phyloP scores from a whole-genome alignment of 352 stramenopile species.

The Phytophthora capsici region DNA sequence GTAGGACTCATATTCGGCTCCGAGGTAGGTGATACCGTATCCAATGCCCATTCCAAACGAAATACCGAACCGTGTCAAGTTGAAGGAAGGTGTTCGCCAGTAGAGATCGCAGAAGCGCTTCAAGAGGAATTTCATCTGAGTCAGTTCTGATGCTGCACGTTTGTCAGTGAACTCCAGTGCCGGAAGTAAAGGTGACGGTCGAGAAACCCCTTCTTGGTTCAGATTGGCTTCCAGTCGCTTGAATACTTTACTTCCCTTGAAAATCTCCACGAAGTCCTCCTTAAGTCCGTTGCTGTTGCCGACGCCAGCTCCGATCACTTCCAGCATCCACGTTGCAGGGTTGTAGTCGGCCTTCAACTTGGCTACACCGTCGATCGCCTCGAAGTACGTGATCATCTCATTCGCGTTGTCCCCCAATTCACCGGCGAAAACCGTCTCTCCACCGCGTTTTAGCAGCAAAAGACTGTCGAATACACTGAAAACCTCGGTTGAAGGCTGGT shows the following conservation, averaged over 20 bases:
- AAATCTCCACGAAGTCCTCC: conserved; percentile 13
- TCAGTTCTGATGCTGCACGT: conserved; percentile 6
- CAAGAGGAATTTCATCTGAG: conserved; percentile 19
- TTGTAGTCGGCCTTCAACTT: no score
- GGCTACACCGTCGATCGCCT: no score
- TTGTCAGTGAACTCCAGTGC: conserved; percentile 8
- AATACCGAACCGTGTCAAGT: conserved; percentile 39
- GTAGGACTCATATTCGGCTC: conserved; percentile 36
- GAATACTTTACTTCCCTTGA: conserved; percentile 8
- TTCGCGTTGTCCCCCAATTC: no score
- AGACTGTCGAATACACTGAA: conserved; percentile 27
- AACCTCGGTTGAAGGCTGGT: conserved; percentile 17
- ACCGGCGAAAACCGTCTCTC: background rate
- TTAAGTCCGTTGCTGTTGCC: background rate
- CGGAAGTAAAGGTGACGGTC: conserved; percentile 5
- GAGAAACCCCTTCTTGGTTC: conserved; percentile 4
- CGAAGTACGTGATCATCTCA: no score
- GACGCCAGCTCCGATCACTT: no score
- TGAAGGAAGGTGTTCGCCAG: conserved; percentile 20
- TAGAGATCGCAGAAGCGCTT: conserved; percentile 23
- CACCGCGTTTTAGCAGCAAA: conserved; percentile 21
- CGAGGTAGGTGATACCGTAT: conserved; percentile 61
- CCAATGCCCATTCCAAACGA: conserved; percentile 61
- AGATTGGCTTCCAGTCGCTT: conserved; percentile 2
- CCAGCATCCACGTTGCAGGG: no score